Conservation (phyloP, 306 rosid species). For the Vachellia pachyceras region DNA sequence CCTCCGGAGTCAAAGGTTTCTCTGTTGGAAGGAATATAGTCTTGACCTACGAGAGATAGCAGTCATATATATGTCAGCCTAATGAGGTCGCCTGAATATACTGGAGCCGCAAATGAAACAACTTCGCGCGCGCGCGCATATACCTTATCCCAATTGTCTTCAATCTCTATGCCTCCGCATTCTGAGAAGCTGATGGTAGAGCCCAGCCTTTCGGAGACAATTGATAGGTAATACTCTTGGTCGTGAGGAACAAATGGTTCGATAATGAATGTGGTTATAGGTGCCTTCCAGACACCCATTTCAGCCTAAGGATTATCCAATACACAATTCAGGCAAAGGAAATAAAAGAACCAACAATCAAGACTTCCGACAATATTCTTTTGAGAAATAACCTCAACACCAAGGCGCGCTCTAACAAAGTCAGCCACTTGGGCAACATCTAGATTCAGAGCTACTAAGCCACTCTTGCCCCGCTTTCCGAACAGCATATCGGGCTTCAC, state of each 20-base stretch:
- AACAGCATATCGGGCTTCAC: constrained; percentile 89
- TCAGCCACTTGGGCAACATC: constrained; percentile 80
- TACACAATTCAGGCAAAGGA: constrained; percentile 24
- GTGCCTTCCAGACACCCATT: constrained; percentile 95
- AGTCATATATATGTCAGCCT: not conserved
- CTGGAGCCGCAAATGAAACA: constrained; percentile 2
- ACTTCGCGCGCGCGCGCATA: not conserved
- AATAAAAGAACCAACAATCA: constrained; percentile 26
- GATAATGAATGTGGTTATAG: constrained; percentile 78
- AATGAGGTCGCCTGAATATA: not conserved
- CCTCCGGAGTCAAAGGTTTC: constrained; percentile 63
- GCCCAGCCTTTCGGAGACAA: constrained; percentile 86
- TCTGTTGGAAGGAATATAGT: constrained; percentile 76
- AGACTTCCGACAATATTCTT: not conserved
- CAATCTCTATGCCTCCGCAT: constrained; percentile 84
- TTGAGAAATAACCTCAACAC: constrained; percentile 62
- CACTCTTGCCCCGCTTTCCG: constrained; percentile 93
- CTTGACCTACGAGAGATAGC: constrained; percentile 56
- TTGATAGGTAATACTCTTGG: constrained; percentile 79
- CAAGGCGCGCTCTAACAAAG: constrained; percentile 75
- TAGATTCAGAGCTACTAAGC: constrained; percentile 72
- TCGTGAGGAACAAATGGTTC: constrained; percentile 91
- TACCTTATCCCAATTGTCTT: constrained; percentile 92
- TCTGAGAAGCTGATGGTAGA: constrained; percentile 77
- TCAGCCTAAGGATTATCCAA: constrained; percentile 62